These are phyloP conservation scores for Cladosporium austrohemisphaericum DNA, from an alignment of 2,329 filamentous ascomycete genomes.

Conservation along the genomic window DNA sequence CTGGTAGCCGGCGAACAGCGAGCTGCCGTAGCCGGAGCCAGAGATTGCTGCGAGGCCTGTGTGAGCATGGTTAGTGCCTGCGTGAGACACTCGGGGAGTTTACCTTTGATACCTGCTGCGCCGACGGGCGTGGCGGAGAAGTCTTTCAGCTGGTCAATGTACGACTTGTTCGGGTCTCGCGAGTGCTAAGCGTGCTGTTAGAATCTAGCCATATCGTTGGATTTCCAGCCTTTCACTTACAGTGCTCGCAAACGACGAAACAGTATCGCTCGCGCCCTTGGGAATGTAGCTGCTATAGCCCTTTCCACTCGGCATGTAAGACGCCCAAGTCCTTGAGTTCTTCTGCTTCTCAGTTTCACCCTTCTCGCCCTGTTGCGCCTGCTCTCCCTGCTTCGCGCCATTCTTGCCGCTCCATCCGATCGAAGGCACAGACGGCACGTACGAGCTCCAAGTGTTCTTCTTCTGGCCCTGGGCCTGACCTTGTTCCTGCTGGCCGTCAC, in stretches of 20 bases:
- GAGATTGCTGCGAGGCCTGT: slow-evolving; percentile 39
- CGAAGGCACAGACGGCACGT: slow-evolving; percentile 25
- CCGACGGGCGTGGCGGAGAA: slow-evolving; percentile 51
- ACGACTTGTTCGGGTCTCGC: slow-evolving; percentile 47
- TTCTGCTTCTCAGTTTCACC: slow-evolving; percentile 33
- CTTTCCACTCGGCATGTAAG: slow-evolving; percentile 47
- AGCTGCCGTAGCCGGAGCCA: slow-evolving; percentile 46
- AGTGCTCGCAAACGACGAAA: slow-evolving; percentile 44
- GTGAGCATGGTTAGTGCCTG: slow-evolving; percentile 24
- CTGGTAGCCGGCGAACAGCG: slow-evolving; percentile 48
- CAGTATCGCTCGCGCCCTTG: slow-evolving; percentile 35
- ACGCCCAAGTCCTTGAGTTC: slow-evolving; percentile 42
- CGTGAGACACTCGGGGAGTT: slow-evolving; percentile 8
- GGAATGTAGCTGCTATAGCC: slow-evolving; percentile 48
- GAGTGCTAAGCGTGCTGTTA: slow-evolving; percentile 31
- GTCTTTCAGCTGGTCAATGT: slow-evolving; percentile 48
- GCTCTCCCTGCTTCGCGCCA: slow-evolving; percentile 15
- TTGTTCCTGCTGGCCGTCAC: slow-evolving; percentile 15
- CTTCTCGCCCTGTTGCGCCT: slow-evolving; percentile 18
- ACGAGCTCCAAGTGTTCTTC: slow-evolving; percentile 32
- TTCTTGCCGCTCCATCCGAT: slow-evolving; percentile 22
- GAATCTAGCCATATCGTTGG: too few species aligned
- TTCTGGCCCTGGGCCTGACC: slow-evolving; percentile 13
- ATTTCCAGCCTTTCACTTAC: too few species aligned
- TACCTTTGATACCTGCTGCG: slow-evolving; percentile 37